Percentiles rank a stretch among this genome's conserved stretches.
Evolutionary conservation across 116 monocot genomes (phyloP).

Genomic region (Cymodocea nodosa): DNA sequence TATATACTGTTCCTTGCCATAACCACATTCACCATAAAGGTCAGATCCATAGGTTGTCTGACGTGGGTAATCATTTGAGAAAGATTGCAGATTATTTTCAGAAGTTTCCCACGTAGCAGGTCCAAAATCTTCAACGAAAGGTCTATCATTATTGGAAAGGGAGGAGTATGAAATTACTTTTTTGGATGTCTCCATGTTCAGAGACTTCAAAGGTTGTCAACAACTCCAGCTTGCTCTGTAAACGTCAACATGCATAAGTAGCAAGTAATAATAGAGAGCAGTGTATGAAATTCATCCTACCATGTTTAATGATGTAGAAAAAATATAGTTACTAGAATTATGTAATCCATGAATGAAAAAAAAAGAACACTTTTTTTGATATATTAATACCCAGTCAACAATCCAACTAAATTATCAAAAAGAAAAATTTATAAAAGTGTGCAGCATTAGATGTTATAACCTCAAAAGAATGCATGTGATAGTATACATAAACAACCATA

Average conservation of each 20-base stretch:
- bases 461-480: too few species aligned
- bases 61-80: conserved; percentile 2
- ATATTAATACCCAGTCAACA: too few species aligned
- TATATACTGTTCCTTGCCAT: conserved; percentile 9
- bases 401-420: too few species aligned
- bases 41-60: conserved; percentile 17
- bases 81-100: background rate
- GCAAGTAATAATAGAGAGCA: too few species aligned
- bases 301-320: too few species aligned
- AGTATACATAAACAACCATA: too few species aligned
- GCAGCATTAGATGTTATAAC: too few species aligned
- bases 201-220: background rate
- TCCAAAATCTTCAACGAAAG: conserved; percentile 11
- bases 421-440: too few species aligned
- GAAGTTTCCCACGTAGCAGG: background rate
- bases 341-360: too few species aligned
- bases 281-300: too few species aligned
- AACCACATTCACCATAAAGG: conserved; percentile 23
- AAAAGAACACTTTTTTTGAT: too few species aligned
- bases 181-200: conserved; percentile 11
- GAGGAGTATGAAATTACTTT: conserved; percentile 39
- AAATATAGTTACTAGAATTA: too few species aligned
- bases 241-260: background rate
- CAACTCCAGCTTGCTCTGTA: background rate
- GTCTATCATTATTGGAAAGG: conserved; percentile 24